Conservation (phyloP, 2,329 filamentous ascomycete species). For the Paraphoma chrysanthemicola region DNA sequence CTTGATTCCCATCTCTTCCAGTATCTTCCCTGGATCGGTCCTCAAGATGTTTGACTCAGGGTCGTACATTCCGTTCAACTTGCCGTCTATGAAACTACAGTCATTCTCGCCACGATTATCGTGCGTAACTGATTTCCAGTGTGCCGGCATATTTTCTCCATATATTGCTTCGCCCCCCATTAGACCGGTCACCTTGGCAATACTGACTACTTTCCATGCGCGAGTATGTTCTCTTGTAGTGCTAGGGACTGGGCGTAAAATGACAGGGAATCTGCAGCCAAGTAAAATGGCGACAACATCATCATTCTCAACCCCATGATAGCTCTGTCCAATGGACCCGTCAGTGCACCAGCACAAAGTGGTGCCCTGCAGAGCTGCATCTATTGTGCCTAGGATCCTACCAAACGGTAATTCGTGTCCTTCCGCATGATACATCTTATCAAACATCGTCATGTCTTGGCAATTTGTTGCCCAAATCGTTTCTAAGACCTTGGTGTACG, state of each 20-base stretch:
- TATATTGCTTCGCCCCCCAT: slow-evolving; percentile 12
- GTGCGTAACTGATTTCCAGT: background rate
- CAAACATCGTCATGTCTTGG: too few relatives aligned
- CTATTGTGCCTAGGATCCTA: background rate
- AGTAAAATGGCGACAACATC: slow-evolving; percentile 6
- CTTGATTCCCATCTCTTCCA: slow-evolving; percentile 7
- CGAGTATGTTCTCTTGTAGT: background rate
- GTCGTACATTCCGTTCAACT: background rate
- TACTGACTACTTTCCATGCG: slow-evolving; percentile 5
- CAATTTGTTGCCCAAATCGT: too few relatives aligned
- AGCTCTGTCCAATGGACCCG: background rate
- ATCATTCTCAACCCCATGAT: background rate
- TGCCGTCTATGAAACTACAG: background rate
- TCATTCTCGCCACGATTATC: background rate
- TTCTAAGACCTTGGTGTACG: too few relatives aligned
- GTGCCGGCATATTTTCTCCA: background rate
- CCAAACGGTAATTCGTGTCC: background rate
- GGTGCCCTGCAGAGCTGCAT: background rate
- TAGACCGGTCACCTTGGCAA: background rate
- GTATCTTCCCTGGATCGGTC: slow-evolving; percentile 6
- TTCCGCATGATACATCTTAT: too few relatives aligned
- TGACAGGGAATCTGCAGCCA: slow-evolving; percentile 1
- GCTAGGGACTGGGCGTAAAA: background rate
- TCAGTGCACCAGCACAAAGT: background rate
- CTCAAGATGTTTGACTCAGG: background rate